Base-by-base conservation (phyloP, 2,329 filamentous ascomycete species). In the Colletotrichum noveboracense region DNA sequence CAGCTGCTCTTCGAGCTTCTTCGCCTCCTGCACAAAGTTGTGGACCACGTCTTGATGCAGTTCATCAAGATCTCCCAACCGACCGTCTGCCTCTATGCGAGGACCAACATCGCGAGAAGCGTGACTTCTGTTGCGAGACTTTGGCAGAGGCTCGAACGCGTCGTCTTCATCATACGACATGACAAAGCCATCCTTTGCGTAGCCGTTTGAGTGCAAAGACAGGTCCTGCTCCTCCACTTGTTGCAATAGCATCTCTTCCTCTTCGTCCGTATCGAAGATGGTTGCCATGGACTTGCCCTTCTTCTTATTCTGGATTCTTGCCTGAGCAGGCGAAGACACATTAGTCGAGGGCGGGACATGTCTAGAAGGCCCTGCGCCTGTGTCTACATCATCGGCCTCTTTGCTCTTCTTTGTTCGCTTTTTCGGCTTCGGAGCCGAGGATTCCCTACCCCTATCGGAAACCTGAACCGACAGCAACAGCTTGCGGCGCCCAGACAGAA, bases 11-110 rank as follows among this genome's bases (percentile, higher is more conserved):
- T 93, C 91, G 18, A 91, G 71, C 24, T 84, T 83, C 79, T 90
- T 92, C 1, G 93, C 94, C 61, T 91, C 88, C 1, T 85, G 81
- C 26, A 95, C 88, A 80, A 96, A 97, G 34, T 88, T 86, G 26
- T 89, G 85, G n/a, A 96, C 87, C 26, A 94, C 84, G 71, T 91
- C 89, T 62, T 88, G 87, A 79, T 96, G 94, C 26, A 93, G 83
- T 0, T 92, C 89, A 16, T 88, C 85, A 3, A 95, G 83, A 21
- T 85, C 84, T 21, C 87, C 85, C 77, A 94, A 86, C 24, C 89
- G 88, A 24, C 86, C 82, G 79, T 93, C 90, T 14, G 85, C 85
- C 2, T 88, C 89, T 76, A 94, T 94, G 1, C 92, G 93, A 34
- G 89, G 87, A 3, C 90, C 91, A 28, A 90, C 83, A 21, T 87